Conservation (phyloP, 768 basidiomycete species). For the Russula earlei region DNA sequence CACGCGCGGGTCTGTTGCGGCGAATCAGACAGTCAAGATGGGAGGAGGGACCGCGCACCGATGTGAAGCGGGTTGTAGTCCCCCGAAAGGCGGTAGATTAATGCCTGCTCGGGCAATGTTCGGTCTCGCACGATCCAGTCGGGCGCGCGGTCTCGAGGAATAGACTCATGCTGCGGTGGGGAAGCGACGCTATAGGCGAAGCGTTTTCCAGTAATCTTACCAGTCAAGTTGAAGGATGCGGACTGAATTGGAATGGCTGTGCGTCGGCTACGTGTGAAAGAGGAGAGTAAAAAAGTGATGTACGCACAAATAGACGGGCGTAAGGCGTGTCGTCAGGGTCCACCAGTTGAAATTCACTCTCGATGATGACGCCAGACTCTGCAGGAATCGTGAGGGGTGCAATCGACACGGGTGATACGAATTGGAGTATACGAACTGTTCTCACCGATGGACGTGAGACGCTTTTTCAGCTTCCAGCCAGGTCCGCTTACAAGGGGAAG, state of each 20-base stretch:
- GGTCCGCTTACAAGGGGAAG: slow-evolving; percentile 65
- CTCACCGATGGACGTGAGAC: slow-evolving; percentile 64
- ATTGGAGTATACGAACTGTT: slow-evolving; percentile 49
- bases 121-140: slow-evolving; percentile 34
- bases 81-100: slow-evolving; percentile 40
- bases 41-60: slow-evolving; percentile 25
- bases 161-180: slow-evolving; percentile 28
- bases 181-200: slow-evolving; percentile 34
- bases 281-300: background rate
- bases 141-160: slow-evolving; percentile 32
- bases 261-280: background rate
- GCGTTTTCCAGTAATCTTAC: slow-evolving; percentile 30
- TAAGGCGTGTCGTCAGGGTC: slow-evolving; percentile 46
- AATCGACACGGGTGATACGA: background rate
- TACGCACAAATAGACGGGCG: slow-evolving; percentile 33
- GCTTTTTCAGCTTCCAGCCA: slow-evolving; percentile 66
- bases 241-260: slow-evolving; percentile 21
- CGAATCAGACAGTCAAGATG: background rate
- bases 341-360: slow-evolving; percentile 51
- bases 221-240: slow-evolving; percentile 37
- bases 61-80: slow-evolving; percentile 46
- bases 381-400: background rate
- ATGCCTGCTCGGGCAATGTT: slow-evolving; percentile 35
- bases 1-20: slow-evolving; percentile 50
- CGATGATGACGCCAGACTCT: slow-evolving; percentile 73